Evolutionary conservation across 2,329 filamentous ascomycete genomes (phyloP), one percentile per base, ranked within the genome.

Genomic region (Trichoderma sp.): DNA sequence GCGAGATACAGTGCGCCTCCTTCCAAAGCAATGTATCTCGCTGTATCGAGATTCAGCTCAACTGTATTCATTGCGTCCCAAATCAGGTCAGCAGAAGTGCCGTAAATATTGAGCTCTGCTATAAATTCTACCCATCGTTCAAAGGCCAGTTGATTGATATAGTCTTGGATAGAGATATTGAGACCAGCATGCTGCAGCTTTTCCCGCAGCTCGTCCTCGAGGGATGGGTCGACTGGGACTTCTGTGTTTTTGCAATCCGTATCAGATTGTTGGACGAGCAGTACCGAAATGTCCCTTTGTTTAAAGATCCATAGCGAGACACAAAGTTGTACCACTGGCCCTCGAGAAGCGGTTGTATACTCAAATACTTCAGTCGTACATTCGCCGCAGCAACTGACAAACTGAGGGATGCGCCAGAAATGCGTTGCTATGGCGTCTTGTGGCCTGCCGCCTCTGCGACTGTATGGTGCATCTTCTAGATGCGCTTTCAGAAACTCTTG

Each of bases 1-100:
- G 43, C 43, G 10, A 49, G n/a, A 49, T 21, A 49, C n/a, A 49
- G n/a, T 10, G n/a, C 2, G 2, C 13, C 21, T 10, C n/a, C 43
- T 3, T 21, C 7, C 3, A 0, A 1, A 16, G n/a, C 43, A 10
- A 49, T 49, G 24, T 49, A 49, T 24, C n/a, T 21, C 43, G 43
- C n/a, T 2, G 19, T 10, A 8, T 21, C 43, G n/a, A 49, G n/a
- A 8, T 49, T 49, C 43, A 13, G 43, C 10, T 49, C 43, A 4
- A 49, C 8, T 11, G 7, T 0, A 7, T 4, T n/a, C 1, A 21
- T 13, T 13, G n/a, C 19, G 0, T 4, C 0, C 43, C 19, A 49
- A 21, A 49, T 21, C 43, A 49, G 4, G 4, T 11, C n/a, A 21
- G n/a, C n/a, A n/a, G n/a, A n/a, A n/a, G n/a, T n/a, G n/a, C n/a